A percentile compares a stretch with the other conserved stretches of the same genome.
Conservation (phyloP, 371 early-diverging fungal species). For the Rhizomucor miehei region DNA sequence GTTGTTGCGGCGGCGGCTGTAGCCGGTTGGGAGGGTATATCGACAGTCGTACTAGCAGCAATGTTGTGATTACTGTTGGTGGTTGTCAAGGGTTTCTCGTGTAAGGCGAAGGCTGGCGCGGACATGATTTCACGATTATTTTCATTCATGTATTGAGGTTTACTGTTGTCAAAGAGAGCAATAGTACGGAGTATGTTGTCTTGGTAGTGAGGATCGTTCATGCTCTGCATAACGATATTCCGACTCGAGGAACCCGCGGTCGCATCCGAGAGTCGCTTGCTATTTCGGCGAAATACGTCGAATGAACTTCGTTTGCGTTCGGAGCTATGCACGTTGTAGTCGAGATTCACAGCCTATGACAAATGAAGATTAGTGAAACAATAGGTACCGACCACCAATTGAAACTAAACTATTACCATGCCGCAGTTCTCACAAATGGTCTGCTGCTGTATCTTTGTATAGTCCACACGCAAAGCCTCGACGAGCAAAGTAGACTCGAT, state of each 20-base stretch:
- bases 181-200: not conserved
- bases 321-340: slow-evolving; percentile 4
- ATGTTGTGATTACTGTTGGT: not conserved
- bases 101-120: slow-evolving; percentile 6
- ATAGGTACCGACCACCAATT: too few species aligned
- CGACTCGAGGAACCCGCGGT: not conserved
- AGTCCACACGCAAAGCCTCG: slow-evolving; percentile 41
- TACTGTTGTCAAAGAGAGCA: not conserved
- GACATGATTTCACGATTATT: slow-evolving; percentile 3
- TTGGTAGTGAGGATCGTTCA: not conserved
- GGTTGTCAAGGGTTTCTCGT: not conserved
- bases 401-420: slow-evolving; percentile 17
- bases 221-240: not conserved
- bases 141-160: not conserved
- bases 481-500: slow-evolving; percentile 44
- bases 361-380: not conserved
- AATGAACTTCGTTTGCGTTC: slow-evolving; percentile 1
- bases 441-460: slow-evolving; percentile 22
- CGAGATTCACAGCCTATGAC: slow-evolving; percentile 1
- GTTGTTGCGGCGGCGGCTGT: not conserved
- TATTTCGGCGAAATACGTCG: not conserved
- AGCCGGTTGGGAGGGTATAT: slow-evolving; percentile 2
- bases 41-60: not conserved
- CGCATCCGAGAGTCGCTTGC: not conserved
- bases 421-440: slow-evolving; percentile 42